Percentiles rank a stretch among this genome's conserved stretches.
Evolutionary conservation across 495 filamentous ascomycete genomes (phyloP).

Genomic region (Podospora anserina): DNA sequence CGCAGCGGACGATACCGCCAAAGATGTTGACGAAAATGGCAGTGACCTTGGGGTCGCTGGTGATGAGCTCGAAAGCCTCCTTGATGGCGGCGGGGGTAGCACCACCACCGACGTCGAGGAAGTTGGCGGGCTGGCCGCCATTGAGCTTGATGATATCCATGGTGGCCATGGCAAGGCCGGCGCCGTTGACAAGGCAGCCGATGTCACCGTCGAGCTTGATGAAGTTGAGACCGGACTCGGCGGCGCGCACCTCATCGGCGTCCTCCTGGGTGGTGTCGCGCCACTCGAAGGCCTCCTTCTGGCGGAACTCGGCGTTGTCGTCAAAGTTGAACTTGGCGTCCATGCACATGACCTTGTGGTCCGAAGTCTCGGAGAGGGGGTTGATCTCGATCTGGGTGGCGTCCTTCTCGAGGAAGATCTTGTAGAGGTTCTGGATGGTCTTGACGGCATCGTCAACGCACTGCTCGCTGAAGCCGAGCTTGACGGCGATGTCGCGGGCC

Average conservation of each 20-base stretch:
- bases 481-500: slow-evolving; percentile 80
- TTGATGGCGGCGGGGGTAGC: slow-evolving; percentile 95
- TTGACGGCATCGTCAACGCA: slow-evolving; percentile 91
- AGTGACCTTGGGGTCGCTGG: slow-evolving; percentile 94
- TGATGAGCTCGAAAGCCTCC: slow-evolving; percentile 97
- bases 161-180: slow-evolving; percentile 98
- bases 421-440: slow-evolving; percentile 97
- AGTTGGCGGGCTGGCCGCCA: slow-evolving; percentile 93
- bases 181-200: slow-evolving; percentile 97
- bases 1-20: slow-evolving; percentile 96
- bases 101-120: slow-evolving; percentile 97
- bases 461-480: slow-evolving; percentile 94
- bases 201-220: slow-evolving; percentile 99
- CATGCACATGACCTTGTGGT: slow-evolving; percentile 97
- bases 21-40: slow-evolving; percentile 99
- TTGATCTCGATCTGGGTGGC: slow-evolving; percentile 99
- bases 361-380: slow-evolving; percentile 92
- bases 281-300: slow-evolving; percentile 92
- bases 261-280: slow-evolving; percentile 95
- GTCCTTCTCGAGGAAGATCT: slow-evolving; percentile 96
- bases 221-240: slow-evolving; percentile 92
- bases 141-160: slow-evolving; percentile 99
- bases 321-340: slow-evolving; percentile 97
- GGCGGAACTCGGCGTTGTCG: slow-evolving; percentile 97
- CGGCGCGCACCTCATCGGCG: slow-evolving; percentile 93